Base-by-base conservation (phyloP, 306 rosid species). In the Phaseolus lunatus region DNA sequence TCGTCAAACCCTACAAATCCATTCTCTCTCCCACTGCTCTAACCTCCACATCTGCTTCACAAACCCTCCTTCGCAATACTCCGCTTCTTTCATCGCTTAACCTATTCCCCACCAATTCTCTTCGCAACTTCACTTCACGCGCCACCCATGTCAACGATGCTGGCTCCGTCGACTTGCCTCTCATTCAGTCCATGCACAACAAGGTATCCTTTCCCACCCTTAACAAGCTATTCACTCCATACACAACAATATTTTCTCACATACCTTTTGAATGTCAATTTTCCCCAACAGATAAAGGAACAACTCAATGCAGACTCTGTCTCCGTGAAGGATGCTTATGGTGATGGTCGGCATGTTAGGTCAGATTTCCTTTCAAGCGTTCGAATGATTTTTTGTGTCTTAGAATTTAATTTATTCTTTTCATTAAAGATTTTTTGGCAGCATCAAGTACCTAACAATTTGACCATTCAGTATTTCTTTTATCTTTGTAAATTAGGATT, bases 321-420 rank as follows among this genome's bases (percentile, higher is more conserved):
- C 69, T 33, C 79, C 0, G 97, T 94, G 0, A 88, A 87, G 83
- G 98, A 94, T 87, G 92, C 92, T 43, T 83, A 79, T 58, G 97
- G 98, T 2, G 98, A 94, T 80, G 98, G 98, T 73, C 89, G 97
- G 11, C 98, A 94, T 67, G 96, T 94, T 22, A 84, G 92, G 94
- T 90, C 63, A 84, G 87, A 49, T 3, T 41, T 31, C n/a, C 12
- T 45, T 58, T 73, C 23, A 49, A 35, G 24, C 35, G 22, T 81
- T 70, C 54, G 78, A 29, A 23, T 76, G 27, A 49, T 18, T n/a
- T 69, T 70, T 8, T 37, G 31, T 67, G 52, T 15, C 37, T 33
- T 22, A 22, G 52, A 29, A 24, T 47, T 63, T 19, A 68, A 44
- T 61, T 18, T 27, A 47, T 29, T 18, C 15, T 24, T 3, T 1